These are phyloP conservation scores for Metarhizium brunneum DNA, from an alignment of 2,329 filamentous ascomycete species.

Conservation along the genomic window DNA sequence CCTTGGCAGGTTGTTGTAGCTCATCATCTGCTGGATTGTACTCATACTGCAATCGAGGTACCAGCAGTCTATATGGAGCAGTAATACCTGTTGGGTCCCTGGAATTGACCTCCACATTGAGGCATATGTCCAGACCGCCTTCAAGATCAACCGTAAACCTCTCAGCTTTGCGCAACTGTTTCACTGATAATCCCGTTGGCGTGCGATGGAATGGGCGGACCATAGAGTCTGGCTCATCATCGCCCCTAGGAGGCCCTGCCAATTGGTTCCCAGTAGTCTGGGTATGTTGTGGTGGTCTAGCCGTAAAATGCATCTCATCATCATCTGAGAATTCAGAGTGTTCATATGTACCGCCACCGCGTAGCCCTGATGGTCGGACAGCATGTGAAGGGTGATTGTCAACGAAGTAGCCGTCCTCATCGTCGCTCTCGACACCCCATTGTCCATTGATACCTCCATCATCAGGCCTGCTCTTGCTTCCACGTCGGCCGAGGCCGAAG, in stretches of 20 bases:
- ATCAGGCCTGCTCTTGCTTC: conserved; percentile 29
- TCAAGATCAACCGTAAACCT: conserved; percentile 63
- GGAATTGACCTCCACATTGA: conserved; percentile 84
- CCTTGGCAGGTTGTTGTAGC: conserved; percentile 10
- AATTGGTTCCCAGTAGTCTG: conserved; percentile 20
- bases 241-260: conserved; percentile 5
- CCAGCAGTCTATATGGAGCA: conserved; percentile 73
- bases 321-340: conserved; percentile 40
- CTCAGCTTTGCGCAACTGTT: conserved; percentile 46
- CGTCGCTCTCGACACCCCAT: conserved; percentile 38
- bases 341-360: conserved; percentile 31
- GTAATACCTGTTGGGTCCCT: conserved; percentile 84
- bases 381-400: conserved; percentile 12
- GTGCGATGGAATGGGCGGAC: conserved; percentile 52
- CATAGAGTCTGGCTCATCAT: conserved; percentile 10
- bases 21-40: conserved; percentile 34
- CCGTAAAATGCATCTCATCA: conserved; percentile 49
- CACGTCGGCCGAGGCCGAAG: conserved; percentile 33
- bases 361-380: conserved; percentile 21
- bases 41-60: conserved; percentile 65
- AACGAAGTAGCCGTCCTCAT: conserved; percentile 24
- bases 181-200: conserved; percentile 58
- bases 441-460: conserved; percentile 47
- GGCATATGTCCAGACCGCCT: conserved; percentile 72
- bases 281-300: conserved; percentile 23